Evolutionary conservation across 1,139 yeast genomes (phyloP).

Genomic region (Kodamaea anthophila): DNA sequence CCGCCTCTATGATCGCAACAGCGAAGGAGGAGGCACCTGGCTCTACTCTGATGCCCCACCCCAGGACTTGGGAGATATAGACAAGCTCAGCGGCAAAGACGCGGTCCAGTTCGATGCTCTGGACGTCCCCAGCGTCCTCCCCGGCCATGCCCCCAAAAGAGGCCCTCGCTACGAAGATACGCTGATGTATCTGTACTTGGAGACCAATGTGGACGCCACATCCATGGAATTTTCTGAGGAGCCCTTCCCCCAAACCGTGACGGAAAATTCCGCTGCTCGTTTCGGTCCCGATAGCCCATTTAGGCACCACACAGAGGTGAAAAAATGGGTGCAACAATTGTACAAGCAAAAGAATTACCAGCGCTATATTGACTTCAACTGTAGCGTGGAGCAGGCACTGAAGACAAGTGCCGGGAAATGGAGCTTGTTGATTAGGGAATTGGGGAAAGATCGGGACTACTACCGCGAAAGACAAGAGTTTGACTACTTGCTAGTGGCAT

Average conservation of each 20-base stretch:
- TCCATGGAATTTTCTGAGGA: constrained; percentile 15
- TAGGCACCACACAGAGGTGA: constrained; percentile 10
- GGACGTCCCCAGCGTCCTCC: constrained; percentile 9
- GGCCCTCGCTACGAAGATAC: constrained; percentile 19
- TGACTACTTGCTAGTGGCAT: constrained; percentile 42
- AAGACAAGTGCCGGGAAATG: constrained; percentile 13
- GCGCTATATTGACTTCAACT: constrained; percentile 14
- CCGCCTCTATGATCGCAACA: constrained; percentile 36
- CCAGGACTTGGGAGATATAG: constrained; percentile 14
- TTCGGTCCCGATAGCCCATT: constrained; percentile 10
- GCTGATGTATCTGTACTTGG: constrained; percentile 12
- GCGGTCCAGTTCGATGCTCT: constrained; percentile 10
- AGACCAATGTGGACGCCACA: constrained; percentile 13
- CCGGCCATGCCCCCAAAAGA: constrained; percentile 10
- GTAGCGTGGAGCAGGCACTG: constrained; percentile 11
- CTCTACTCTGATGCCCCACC: constrained; percentile 16
- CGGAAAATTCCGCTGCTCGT: constrained; percentile 11
- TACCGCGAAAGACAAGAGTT: constrained; percentile 18
- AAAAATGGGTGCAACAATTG: constrained; percentile 13
- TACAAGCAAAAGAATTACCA: constrained; percentile 17
- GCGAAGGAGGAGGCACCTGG: constrained; percentile 44
- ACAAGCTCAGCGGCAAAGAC: constrained; percentile 8
- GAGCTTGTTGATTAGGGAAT: constrained; percentile 11
- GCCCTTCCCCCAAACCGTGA: constrained; percentile 9
- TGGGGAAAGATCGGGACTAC: constrained; percentile 11